These are phyloP conservation scores for Leccinum pallidistipes DNA, from an alignment of 1,284 basidiomycete species.

Conservation along the genomic window DNA sequence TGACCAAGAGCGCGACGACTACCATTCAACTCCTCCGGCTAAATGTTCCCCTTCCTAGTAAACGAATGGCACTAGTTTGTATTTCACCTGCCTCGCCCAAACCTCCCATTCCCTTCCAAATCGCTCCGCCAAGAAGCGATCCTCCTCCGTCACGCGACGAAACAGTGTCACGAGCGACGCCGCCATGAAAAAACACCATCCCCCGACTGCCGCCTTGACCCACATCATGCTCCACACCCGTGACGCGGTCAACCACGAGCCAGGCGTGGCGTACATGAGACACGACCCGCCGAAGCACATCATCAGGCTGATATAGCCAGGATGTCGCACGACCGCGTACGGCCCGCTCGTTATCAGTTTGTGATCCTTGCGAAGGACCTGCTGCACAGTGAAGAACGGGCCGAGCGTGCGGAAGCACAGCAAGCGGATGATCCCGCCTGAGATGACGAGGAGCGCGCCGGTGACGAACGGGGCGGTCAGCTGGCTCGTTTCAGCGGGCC, in stretches of 20 bases:
- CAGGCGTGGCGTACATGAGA: conserved; percentile 2
- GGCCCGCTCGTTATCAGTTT: conserved; percentile 19
- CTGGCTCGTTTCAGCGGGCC: conserved; percentile 7
- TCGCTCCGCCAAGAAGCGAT: conserved; percentile 8
- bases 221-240: conserved; percentile 1
- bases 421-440: conserved; percentile 10
- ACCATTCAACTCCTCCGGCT: not conserved
- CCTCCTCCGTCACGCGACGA: conserved; percentile 13
- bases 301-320: conserved; percentile 12
- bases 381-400: conserved; percentile 17
- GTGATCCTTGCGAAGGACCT: conserved; percentile 18
- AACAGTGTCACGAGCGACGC: conserved; percentile 7
- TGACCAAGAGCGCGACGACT: not conserved
- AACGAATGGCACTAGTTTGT: conserved; percentile 15
- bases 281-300: conserved; percentile 7
- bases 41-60: conserved; percentile 9
- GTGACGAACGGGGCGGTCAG: conserved; percentile 13
- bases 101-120: conserved; percentile 21
- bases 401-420: conserved; percentile 17
- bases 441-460: conserved; percentile 12
- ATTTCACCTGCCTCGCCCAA: conserved; percentile 18
- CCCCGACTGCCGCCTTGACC: not conserved
- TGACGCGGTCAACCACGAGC: conserved; percentile 17
- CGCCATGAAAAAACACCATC: not conserved
- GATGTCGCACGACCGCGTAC: conserved; percentile 24